Base-by-base conservation (phyloP, 441 rosid genomes). In the Euphorbia schlechtendalii region DNA sequence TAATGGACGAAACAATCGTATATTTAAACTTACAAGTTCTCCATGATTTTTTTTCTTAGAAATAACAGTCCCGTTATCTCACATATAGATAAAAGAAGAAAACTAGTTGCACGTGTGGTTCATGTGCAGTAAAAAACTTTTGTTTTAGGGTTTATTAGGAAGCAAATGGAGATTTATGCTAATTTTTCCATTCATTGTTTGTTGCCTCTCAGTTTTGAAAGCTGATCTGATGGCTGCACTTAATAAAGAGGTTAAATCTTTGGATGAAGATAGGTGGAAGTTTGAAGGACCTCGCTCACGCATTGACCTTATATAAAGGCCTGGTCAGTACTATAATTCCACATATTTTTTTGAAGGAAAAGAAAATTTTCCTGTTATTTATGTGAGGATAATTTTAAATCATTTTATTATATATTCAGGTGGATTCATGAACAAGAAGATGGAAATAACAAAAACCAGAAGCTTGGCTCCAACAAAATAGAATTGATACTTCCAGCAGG, bases 251-350 rank as follows among this genome's bases (percentile, higher is more conserved):
- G 97, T 89, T 69, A 91, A 85, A 73, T 85, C 94, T 3, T 67
- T 94, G 84, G 99, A 94, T 65, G 96, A 87, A 68, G 99, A 94
- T 77, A 83, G 67, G 69, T 94, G 99, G 99, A 91, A 78, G 84
- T 91, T 91, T 57, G 87, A 89, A 60, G 98, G 88, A 38, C 96
- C 96, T 51, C 98, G 92, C 60, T 94, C 96, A 6, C 84, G 89
- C 49, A 88, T 90, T 71, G 75, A 87, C 70, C 89, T 89, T 49
- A 72, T 86, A 65, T 83, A 96, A 3, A 87, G 77, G 71, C 79
- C 89, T 76, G 93, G 97, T 90, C 76, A 34, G 74, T 73, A 41
- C 56, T 68, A 70, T 15, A 18, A 48, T 58, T 64, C 56, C n/a
- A n/a, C n/a, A n/a, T n/a, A n/a, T n/a, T 49, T n/a, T 22, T 8